Percentiles rank a stretch among this genome's conserved stretches.
phyloP scores from a whole-genome alignment of 306 rosid species.

The Acacia crassicarpa region DNA sequence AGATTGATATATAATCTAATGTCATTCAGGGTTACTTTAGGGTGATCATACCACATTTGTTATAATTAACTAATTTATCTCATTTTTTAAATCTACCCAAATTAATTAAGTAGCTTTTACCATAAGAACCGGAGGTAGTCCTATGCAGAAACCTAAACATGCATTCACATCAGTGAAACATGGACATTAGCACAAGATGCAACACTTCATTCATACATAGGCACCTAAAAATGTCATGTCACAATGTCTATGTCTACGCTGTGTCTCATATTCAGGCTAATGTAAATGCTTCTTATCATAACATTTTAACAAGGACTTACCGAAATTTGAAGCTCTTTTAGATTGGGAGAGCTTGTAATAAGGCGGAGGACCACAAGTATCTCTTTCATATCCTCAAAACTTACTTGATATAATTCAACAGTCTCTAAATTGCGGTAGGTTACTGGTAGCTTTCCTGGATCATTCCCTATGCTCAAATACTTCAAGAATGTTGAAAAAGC shows the following conservation, averaged over 20 bases:
- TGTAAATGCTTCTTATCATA: not conserved
- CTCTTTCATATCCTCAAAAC: conserved; percentile 93
- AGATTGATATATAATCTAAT: no score
- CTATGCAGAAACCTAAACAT: not conserved
- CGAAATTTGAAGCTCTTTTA: conserved; percentile 80
- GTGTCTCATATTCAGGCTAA: not conserved
- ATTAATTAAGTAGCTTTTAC: no score
- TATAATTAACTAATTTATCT: no score
- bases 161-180: not conserved
- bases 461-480: conserved; percentile 90
- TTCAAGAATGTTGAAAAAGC: conserved; percentile 35
- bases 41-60: no score
- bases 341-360: conserved; percentile 80
- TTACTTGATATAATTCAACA: conserved; percentile 79
- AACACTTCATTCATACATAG: not conserved
- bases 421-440: conserved; percentile 60
- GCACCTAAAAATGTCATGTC: not conserved
- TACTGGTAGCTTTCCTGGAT: conserved; percentile 43
- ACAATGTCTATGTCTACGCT: not conserved
- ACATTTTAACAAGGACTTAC: conserved; percentile 46
- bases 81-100: no score
- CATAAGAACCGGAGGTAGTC: no score
- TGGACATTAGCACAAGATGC: not conserved
- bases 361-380: conserved; percentile 78
- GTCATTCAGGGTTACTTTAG: no score